Conservation (phyloP, 1,139 yeast species). For the Candida tunisiensis region DNA sequence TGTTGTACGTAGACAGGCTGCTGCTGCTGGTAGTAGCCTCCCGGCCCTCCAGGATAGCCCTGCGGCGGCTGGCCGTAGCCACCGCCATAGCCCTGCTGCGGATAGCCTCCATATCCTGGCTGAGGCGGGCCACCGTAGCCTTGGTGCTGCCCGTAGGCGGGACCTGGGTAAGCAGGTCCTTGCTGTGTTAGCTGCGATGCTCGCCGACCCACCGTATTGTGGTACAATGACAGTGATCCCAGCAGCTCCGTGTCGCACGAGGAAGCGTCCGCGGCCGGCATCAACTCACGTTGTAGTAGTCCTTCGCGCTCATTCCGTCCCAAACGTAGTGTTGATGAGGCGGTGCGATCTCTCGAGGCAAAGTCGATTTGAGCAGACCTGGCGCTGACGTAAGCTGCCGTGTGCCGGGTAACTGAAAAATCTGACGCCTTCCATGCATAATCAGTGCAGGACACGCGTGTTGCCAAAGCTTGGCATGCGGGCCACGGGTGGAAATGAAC, state of each 20-base stretch:
- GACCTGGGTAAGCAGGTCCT: no score
- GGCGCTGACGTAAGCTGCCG: no score
- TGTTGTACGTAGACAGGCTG: slow-evolving; percentile 17
- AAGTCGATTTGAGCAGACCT: no score
- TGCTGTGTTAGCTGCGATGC: background rate
- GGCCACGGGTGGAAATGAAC: no score
- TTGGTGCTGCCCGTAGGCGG: no score
- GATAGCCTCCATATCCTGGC: background rate
- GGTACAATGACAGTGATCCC: background rate
- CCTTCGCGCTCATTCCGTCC: slow-evolving; percentile 10
- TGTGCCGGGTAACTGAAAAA: no score
- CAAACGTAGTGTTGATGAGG: background rate
- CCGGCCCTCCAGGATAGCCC: slow-evolving; percentile 4
- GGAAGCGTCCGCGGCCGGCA: no score
- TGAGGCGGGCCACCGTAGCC: background rate
- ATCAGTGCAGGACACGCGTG: no score
- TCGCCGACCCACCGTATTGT: background rate
- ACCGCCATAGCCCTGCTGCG: slow-evolving; percentile 8
- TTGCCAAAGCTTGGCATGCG: no score
- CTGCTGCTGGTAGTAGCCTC: slow-evolving; percentile 11
- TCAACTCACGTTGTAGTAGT: slow-evolving; percentile 10
- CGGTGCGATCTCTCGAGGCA: no score
- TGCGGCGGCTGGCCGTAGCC: slow-evolving; percentile 10
- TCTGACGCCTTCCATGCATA: no score
- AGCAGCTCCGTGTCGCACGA: slow-evolving; percentile 4